Conservation (phyloP, 2,329 filamentous ascomycete genomes). For the Hypoxylon sp. region DNA sequence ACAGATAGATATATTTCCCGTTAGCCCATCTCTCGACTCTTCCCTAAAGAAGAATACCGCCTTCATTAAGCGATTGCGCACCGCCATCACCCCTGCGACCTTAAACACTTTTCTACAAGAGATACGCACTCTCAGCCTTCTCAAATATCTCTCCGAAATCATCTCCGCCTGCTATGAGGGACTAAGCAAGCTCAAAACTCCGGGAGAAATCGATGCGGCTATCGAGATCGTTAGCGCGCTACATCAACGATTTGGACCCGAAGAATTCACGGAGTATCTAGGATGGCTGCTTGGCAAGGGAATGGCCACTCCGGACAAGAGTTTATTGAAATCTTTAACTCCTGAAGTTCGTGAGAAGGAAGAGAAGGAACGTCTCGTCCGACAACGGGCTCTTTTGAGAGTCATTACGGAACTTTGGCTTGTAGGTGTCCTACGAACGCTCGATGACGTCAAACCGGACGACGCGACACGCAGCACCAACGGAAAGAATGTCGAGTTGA, state of each 20-base stretch:
- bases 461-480: slow-evolving; percentile 73
- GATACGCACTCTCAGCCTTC: slow-evolving; percentile 88
- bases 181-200: slow-evolving; percentile 89
- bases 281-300: slow-evolving; percentile 94
- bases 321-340: slow-evolving; percentile 81
- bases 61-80: slow-evolving; percentile 96
- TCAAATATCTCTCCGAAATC: slow-evolving; percentile 97
- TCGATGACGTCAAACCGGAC: slow-evolving; percentile 77
- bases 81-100: slow-evolving; percentile 84
- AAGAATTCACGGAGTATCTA: slow-evolving; percentile 90
- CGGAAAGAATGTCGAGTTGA: slow-evolving; percentile 74
- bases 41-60: slow-evolving; percentile 98
- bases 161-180: slow-evolving; percentile 97
- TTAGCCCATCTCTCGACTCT: slow-evolving; percentile 87
- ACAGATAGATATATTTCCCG: slow-evolving; percentile 78
- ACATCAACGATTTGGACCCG: slow-evolving; percentile 92
- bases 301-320: slow-evolving; percentile 90
- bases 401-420: slow-evolving; percentile 98
- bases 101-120: slow-evolving; percentile 90
- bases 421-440: slow-evolving; percentile 85
- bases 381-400: slow-evolving; percentile 87
- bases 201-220: slow-evolving; percentile 91
- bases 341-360: slow-evolving; percentile 92
- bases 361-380: slow-evolving; percentile 90
- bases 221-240: slow-evolving; percentile 96